Base-by-base conservation (phyloP, 108 stramenopile species). In the Skeletonema costatum region DNA sequence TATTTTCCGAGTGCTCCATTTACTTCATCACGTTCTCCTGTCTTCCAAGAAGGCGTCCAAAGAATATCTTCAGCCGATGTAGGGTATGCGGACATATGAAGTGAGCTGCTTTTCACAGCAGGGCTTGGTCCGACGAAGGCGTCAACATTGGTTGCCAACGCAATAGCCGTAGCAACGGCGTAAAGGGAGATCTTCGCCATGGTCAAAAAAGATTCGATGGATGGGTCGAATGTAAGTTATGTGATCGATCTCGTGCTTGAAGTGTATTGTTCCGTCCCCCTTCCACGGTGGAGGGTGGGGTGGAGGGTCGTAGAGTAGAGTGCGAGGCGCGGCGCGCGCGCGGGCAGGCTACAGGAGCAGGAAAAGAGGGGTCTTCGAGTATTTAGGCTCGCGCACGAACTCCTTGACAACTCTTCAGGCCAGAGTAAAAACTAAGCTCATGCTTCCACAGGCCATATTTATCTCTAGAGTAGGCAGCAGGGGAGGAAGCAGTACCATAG, bases 1-100 rank as follows among this genome's bases (percentile, higher is more conserved):
- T 97, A 94, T 64, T 92, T 79, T n/a, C 67, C 71, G 32, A 96
- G 76, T 25, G 89, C 83, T 46, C 95, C 92, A 58, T 88, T 84
- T 30, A 74, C 44, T 64, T 92, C 85, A 67, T 96, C 95, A 30
- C 95, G 82, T 10, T 75, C 92, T 35, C 95, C 95, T 2, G 90
- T 86, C 72, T 96, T 96, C 82, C 85, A 87, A 5, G 91, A 91
- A 2, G 95, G 95, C 0, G 95, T 93, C 95, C 95, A 96, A 25
- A 90, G 82, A 30, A 96, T 85, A 81, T 93, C 94, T 10, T 68
- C 29, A 41, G 77, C 70, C 39, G 74, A 32, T 48, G 81, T 76
- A 4, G 85, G 85, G 70, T 72, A 71, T 16, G 53, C 76, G 60
- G 80, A 60, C 75, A 75, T 75, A 3, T 33, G 25, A 30, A 51